Base-by-base conservation (phyloP, 495 filamentous ascomycete genomes). In the Aspergillus wentii region DNA sequence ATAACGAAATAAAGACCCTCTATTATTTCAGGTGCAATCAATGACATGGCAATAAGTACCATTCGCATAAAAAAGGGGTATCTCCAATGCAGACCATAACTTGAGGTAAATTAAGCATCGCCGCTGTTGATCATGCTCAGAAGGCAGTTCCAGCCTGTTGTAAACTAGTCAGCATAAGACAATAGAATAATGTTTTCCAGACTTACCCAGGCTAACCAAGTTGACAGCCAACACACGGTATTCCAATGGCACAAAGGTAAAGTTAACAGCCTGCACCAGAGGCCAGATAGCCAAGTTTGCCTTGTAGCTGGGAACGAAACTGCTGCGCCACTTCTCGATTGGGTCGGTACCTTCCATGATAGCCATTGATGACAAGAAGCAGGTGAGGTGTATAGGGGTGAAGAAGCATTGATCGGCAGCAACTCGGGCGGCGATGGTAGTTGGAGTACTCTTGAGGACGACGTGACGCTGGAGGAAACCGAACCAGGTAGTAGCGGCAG, bases 231-330 rank as follows among this genome's bases (percentile, higher is more conserved):
- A 60, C 21, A 98, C 75, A 41, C 91, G 68, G 56, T 89, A 82
- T 46, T 97, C 75, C 49, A 95, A 62, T 10, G 92, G 92, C 36
- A 97, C 84, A 30, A 94, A 69, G 55, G 82, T 81, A 69, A 98
- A 97, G 68, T 98, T 98, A 46, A 82, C 73, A 35, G 82, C 62
- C 69, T 98, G 92, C 41, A 97, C 88, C 43, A 76, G 77, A 7
- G 92, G 94, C 92, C 94, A 98, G 33, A 98, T 71, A 61, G 87
- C 78, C 72, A 85, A 89, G 59, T 98, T 98, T 52, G 82, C 85
- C 54, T 71, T 75, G 59, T 97, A 71, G 30, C 82, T 83, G 4
- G 72, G 65, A 34, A 54, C 47, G 54, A 88, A 98, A 37, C 70
- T 82, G 43, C 65, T 75, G 25, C 72, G 58, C 35, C 88, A 65